Conservation (phyloP, 2,329 filamentous ascomycete genomes). For the Dactylellina sp. region DNA sequence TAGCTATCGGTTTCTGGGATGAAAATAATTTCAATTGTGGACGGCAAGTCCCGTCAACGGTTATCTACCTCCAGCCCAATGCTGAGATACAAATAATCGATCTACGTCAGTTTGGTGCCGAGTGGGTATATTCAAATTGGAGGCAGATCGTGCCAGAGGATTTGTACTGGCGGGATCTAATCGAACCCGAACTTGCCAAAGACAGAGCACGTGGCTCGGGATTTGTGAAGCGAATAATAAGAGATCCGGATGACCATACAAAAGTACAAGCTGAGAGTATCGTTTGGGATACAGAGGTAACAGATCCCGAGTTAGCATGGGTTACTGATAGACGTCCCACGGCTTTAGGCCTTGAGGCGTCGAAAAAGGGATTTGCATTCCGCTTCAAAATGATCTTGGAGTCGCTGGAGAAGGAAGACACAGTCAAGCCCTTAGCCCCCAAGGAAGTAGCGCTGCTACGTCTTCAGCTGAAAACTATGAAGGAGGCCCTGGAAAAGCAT, state of each 20-base stretch:
- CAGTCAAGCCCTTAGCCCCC: background rate
- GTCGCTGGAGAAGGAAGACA: background rate
- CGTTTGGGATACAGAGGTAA: constrained; percentile 22
- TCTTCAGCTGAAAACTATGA: background rate
- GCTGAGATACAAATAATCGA: constrained; percentile 30
- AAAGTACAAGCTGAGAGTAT: background rate
- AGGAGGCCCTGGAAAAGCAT: background rate
- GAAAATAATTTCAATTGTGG: constrained; percentile 36
- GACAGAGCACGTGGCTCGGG: background rate
- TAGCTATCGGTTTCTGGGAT: constrained; percentile 34
- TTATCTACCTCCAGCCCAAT: constrained; percentile 28
- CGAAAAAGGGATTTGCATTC: constrained; percentile 19
- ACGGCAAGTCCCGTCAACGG: background rate
- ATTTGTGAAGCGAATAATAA: constrained; percentile 28
- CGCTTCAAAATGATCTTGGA: constrained; percentile 5
- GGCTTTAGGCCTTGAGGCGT: background rate
- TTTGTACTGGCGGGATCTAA: constrained; percentile 7
- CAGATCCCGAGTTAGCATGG: constrained; percentile 23
- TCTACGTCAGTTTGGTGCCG: constrained; percentile 25
- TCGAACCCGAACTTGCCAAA: constrained; percentile 18
- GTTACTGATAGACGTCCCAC: constrained; percentile 1
- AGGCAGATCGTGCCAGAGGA: constrained; percentile 30
- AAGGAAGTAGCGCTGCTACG: background rate
- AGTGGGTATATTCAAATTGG: constrained; percentile 43
- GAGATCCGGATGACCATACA: constrained; percentile 3